Conservation (phyloP, 2,329 filamentous ascomycete species). For the Ramichloridium luteum region DNA sequence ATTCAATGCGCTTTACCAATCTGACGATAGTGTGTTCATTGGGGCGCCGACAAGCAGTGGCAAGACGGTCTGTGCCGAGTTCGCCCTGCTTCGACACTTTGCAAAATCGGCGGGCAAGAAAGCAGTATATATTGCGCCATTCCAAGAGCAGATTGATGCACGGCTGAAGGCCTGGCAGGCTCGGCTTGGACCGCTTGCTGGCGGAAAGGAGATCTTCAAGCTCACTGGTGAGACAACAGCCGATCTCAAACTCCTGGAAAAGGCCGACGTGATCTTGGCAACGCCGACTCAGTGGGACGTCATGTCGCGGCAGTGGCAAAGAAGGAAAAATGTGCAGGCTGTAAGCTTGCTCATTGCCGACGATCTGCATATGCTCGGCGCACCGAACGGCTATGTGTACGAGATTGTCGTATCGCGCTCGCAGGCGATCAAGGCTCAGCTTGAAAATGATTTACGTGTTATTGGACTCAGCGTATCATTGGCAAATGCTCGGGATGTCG, state of each 20-base stretch:
- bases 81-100: slow-evolving; percentile 85
- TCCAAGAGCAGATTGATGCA: slow-evolving; percentile 81
- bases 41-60: slow-evolving; percentile 89
- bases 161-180: slow-evolving; percentile 75
- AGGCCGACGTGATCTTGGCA: slow-evolving; percentile 78
- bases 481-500: slow-evolving; percentile 83
- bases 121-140: slow-evolving; percentile 87
- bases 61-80: slow-evolving; percentile 94
- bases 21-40: slow-evolving; percentile 87
- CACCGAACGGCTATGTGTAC: slow-evolving; percentile 76
- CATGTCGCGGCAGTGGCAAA: slow-evolving; percentile 88
- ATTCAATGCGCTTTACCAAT: slow-evolving; percentile 84
- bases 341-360: slow-evolving; percentile 89
- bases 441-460: slow-evolving; percentile 73
- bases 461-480: slow-evolving; percentile 84
- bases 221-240: slow-evolving; percentile 84
- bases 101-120: slow-evolving; percentile 56
- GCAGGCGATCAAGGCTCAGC: slow-evolving; percentile 86
- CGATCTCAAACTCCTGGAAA: slow-evolving; percentile 78
- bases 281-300: slow-evolving; percentile 95
- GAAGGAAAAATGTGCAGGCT: slow-evolving; percentile 85
- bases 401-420: slow-evolving; percentile 96
- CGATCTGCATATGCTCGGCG: slow-evolving; percentile 86
- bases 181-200: slow-evolving; percentile 57
- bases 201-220: slow-evolving; percentile 84